These are phyloP conservation scores for Bidens hawaiensis DNA, from an alignment of 140 eudicot genomes.

Conservation along the genomic window DNA sequence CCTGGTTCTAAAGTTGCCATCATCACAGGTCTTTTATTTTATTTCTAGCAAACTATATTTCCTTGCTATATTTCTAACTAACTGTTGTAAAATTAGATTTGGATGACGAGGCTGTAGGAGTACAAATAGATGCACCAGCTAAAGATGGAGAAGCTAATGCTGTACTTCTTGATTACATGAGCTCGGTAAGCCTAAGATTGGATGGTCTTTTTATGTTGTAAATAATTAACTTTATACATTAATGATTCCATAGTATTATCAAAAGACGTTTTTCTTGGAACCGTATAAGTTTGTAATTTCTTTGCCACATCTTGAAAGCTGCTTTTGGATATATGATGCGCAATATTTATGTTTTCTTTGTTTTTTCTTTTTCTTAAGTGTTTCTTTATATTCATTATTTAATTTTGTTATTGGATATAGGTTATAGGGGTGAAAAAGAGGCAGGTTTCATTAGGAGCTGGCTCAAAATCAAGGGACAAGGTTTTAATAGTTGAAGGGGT, in stretches of 20 bases:
- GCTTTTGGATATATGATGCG: not conserved
- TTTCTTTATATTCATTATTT: not conserved
- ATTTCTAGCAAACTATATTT: not conserved
- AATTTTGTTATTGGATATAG: constrained; percentile 25
- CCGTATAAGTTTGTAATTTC: not conserved
- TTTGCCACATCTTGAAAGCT: constrained; percentile 1
- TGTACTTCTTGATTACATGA: constrained; percentile 79
- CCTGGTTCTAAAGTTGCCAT: constrained; percentile 90
- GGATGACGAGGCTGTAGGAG: constrained; percentile 77
- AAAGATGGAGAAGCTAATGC: constrained; percentile 98
- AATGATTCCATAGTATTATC: not conserved
- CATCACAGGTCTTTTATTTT: constrained; percentile 55
- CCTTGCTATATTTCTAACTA: not conserved
- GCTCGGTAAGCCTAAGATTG: constrained; percentile 57
- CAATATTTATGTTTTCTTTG: not conserved
- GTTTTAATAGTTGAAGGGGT: constrained; percentile 64
- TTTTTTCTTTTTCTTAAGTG: not conserved
- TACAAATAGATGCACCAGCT: constrained; percentile 97
- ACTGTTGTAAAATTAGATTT: constrained; percentile 45
- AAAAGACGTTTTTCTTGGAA: not conserved
- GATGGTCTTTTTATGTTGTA: too few relatives aligned
- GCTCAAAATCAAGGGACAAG: constrained; percentile 85
- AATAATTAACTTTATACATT: not conserved
- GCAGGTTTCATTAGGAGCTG: constrained; percentile 75
- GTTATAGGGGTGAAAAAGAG: constrained; percentile 77